Evolutionary conservation across 1,139 yeast species (phyloP), one percentile per base, ranked within the genome.

Genomic region (Zygoascus meyerae): DNA sequence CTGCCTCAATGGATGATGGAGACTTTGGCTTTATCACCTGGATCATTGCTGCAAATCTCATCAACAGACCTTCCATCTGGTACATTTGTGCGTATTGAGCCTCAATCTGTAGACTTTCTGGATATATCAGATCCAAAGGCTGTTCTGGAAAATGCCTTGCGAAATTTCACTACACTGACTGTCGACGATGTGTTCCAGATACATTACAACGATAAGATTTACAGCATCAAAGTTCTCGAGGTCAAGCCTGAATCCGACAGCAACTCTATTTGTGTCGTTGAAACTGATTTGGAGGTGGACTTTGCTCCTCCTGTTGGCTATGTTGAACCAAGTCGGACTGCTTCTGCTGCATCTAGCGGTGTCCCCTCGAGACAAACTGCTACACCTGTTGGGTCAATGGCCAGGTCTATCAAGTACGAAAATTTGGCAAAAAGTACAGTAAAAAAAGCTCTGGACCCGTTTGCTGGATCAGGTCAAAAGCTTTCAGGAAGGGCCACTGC

Each of bases 261-360:
- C 40, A 70, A 75, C 35, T 85, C 95, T 52, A 82, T 92, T 15
- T 92, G 97, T 72, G 97, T 92, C 16, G 89, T 94, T 30, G 99
- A 94, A 62, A 94, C 98, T 0, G 98, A 94, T 70, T 74, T 94
- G 54, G 95, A 86, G 52, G 95, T 97, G 0, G 99, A 94, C 62
- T 94, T 94, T 70, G 98, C 97, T 2, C 95, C 98, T 3, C 99
- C 98, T 0, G 96, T 92, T 4, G 99, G 99, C 0, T 94, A 94
- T 61, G 96, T 86, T 28, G 98, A 92, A 62, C 95, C 95, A 1
- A 48, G 60, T 14, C 53, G 60, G 5, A 28, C 51, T 33, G 21
- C 51, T 36, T 33, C 56, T 2, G 43, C 52, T 32, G 48, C 56
- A 4, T 47, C 55, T 2, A 48, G 55, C 29, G 47, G 40, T 8